Evolutionary conservation across 345 rosid species (phyloP).

Genomic region (Corymbia maculata): DNA sequence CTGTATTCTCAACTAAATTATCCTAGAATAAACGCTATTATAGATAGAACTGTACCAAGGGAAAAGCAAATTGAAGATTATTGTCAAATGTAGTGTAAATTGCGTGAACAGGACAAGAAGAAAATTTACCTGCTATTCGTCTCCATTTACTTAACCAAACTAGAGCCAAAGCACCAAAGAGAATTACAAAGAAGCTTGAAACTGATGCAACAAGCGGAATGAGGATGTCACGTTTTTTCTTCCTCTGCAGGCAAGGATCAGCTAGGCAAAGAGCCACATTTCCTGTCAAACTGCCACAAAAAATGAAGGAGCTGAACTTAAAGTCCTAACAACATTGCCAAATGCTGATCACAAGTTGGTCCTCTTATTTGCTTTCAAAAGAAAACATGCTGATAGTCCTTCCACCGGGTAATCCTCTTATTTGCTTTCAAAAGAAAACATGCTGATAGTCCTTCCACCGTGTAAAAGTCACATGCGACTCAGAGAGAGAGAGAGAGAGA

Average conservation of each 20-base stretch:
- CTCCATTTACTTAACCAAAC: conserved; percentile 11
- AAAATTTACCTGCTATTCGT: not conserved
- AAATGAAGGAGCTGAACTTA: not conserved
- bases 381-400: not conserved
- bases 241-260: not conserved
- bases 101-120: not conserved
- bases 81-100: not conserved
- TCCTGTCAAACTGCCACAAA: conserved; percentile 16
- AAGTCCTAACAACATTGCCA: not conserved
- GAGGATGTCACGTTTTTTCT: conserved; percentile 14
- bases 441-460: not conserved
- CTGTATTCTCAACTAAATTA: too few species aligned
- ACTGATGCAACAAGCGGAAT: conserved; percentile 21
- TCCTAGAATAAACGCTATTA: not conserved
- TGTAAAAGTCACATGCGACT: not conserved
- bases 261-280: conserved; percentile 10
- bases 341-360: not conserved
- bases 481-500: not conserved
- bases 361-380: not conserved
- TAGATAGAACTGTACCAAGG: too few species aligned
- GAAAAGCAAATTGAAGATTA: too few species aligned
- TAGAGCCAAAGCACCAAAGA: conserved; percentile 6
- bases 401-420: not conserved
- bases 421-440: too few species aligned
- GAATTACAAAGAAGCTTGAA: conserved; percentile 3